Conservation (phyloP, 345 rosid species). For the Rubroshorea leprosula region DNA sequence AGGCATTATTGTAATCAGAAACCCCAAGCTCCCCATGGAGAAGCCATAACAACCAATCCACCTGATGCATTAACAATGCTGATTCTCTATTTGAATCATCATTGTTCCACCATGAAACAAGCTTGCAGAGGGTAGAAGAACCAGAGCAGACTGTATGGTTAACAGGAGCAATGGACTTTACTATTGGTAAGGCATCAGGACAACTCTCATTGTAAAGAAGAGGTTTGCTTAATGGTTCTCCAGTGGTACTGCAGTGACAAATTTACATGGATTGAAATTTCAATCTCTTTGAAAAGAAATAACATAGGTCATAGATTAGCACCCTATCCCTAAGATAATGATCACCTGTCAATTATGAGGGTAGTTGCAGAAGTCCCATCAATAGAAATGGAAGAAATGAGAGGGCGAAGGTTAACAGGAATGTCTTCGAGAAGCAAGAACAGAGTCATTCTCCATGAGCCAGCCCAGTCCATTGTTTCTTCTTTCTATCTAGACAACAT, state of each 20-base stretch:
- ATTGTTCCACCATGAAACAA: conserved; percentile 82
- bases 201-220: conserved; percentile 81
- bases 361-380: conserved; percentile 97
- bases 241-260: conserved; percentile 46
- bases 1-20: conserved; percentile 85
- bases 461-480: conserved; percentile 63
- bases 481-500: conserved; percentile 70
- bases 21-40: conserved; percentile 89
- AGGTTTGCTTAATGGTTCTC: conserved; percentile 63
- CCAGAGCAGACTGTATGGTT: conserved; percentile 91
- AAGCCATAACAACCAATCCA: conserved; percentile 95
- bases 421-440: conserved; percentile 61
- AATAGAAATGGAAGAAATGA: conserved; percentile 60
- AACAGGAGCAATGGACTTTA: conserved; percentile 73
- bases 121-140: conserved; percentile 87
- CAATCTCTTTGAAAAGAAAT: background rate
- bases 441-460: conserved; percentile 71
- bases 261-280: conserved; percentile 10
- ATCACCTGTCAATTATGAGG: conserved; percentile 64
- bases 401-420: conserved; percentile 52
- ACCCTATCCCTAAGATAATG: background rate
- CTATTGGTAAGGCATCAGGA: conserved; percentile 60
- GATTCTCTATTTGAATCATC: conserved; percentile 39
- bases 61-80: conserved; percentile 68
- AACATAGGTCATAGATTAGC: background rate